Base-by-base conservation (phyloP, 345 rosid genomes). In the Eucalyptus erythrocorys region DNA sequence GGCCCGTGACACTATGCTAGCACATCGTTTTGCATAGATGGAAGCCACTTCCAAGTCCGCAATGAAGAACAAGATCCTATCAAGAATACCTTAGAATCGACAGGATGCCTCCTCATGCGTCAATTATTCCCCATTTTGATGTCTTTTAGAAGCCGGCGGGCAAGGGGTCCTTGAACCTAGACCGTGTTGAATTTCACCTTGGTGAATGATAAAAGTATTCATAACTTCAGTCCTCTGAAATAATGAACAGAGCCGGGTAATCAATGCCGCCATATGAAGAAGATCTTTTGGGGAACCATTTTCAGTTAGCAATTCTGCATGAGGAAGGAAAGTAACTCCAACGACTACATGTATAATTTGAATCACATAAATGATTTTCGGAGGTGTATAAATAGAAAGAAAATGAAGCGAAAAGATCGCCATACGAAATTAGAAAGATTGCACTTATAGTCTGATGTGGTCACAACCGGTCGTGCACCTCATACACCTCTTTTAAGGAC, bases 391-490 rank as follows among this genome's bases (percentile, higher is more conserved):
- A 66, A 68, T 68, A 34, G 13, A 17, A 34, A 68, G 80, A 68
- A 66, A 68, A 68, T 34, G 43, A 34, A 4, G 53, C 22, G 2
- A 68, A 17, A 68, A 34, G 6, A 68, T 34, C 4, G 24, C 3
- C 2, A 0, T 8, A 32, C 24, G 21, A 68, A 68, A 32, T 7
- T 7, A 27, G 68, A 66, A 82, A 64, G 64, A 61, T 61, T 30
- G 3, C 47, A 90, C 95, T 89, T 91, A 91, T 95, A 92, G 57
- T 88, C 94, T 95, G 81, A 94, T 86, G 24, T 93, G 95, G 89
- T 93, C 95, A 82, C 94, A 89, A 27, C 94, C 94, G 94, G 84
- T 89, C 94, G 89, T 94, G 94, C 87, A 93, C 92, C 90, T 92
- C 93, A 43, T 93, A 94, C 19, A 90, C 94, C 87, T 91, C 88